Percentiles rank a stretch among this genome's conserved stretches.
Conservation (phyloP, 179 eudicot species). For the Amaranthus tricolor region DNA sequence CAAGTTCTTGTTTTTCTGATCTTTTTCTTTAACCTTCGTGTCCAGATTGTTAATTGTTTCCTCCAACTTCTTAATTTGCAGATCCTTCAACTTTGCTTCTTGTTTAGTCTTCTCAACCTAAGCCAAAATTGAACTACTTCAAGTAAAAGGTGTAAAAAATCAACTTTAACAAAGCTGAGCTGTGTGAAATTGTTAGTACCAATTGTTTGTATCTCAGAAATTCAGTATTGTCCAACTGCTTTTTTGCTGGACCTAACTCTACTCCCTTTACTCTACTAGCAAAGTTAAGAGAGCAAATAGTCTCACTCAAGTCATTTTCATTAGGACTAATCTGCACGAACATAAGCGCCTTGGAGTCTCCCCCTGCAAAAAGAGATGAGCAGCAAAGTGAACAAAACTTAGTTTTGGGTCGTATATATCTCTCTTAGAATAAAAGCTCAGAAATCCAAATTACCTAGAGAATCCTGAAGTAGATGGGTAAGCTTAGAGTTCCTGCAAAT, state of each 20-base stretch:
- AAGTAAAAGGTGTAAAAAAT: background rate
- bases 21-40: conserved; percentile 76
- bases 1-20: conserved; percentile 65
- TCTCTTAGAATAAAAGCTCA: background rate
- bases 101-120: conserved; percentile 80
- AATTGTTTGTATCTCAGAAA: conserved; percentile 69
- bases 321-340: conserved; percentile 93
- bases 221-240: conserved; percentile 77
- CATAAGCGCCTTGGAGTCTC: conserved; percentile 93
- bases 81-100: conserved; percentile 72
- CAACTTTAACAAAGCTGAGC: background rate
- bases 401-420: background rate
- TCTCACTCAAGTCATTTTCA: conserved; percentile 83
- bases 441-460: conserved; percentile 56
- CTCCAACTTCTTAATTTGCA: conserved; percentile 81
- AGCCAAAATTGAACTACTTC: background rate
- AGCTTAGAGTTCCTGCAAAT: conserved; percentile 89
- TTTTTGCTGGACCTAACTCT: conserved; percentile 95
- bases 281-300: conserved; percentile 90
- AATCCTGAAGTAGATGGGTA: conserved; percentile 95
- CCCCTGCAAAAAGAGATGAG: conserved; percentile 46
- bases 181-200: conserved; percentile 38
- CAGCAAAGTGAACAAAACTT: conserved; percentile 8
- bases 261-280: conserved; percentile 95
- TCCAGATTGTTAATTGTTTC: conserved; percentile 66